Evolutionary conservation across 805 yeast species (phyloP).

Genomic region (Wickerhamiella sergipiensis): DNA sequence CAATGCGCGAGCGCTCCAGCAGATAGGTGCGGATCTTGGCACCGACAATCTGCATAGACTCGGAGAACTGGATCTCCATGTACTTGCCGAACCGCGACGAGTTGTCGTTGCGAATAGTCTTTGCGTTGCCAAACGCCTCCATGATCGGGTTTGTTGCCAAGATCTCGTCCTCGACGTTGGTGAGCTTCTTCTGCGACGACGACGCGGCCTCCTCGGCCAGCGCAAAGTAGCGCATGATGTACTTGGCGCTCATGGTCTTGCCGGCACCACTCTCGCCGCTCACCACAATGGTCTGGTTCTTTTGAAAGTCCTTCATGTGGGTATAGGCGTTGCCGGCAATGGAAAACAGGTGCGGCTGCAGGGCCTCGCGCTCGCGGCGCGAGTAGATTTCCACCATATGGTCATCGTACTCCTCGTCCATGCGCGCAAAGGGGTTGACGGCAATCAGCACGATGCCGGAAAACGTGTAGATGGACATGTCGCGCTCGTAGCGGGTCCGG

Average conservation of each 20-base stretch:
- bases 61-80: slow-evolving; percentile 76
- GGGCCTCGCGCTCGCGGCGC: slow-evolving; percentile 83
- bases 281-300: slow-evolving; percentile 91
- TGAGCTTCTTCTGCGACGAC: slow-evolving; percentile 43
- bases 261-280: slow-evolving; percentile 99
- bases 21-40: slow-evolving; percentile 88
- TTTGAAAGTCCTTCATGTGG: slow-evolving; percentile 74
- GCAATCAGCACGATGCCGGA: slow-evolving; percentile 96
- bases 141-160: slow-evolving; percentile 93
- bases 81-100: slow-evolving; percentile 97
- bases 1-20: slow-evolving; percentile 85
- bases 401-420: slow-evolving; percentile 79
- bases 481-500: slow-evolving; percentile 70
- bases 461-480: slow-evolving; percentile 78
- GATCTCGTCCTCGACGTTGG: slow-evolving; percentile 84
- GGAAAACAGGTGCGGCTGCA: slow-evolving; percentile 94
- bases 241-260: slow-evolving; percentile 92
- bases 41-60: slow-evolving; percentile 68
- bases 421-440: slow-evolving; percentile 85
- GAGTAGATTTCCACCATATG: slow-evolving; percentile 93
- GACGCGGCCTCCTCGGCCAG: slow-evolving; percentile 51
- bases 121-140: slow-evolving; percentile 98
- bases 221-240: slow-evolving; percentile 94
- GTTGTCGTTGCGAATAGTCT: slow-evolving; percentile 92
- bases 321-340: slow-evolving; percentile 96